Evolutionary conservation across 208 protist species (phyloP).

Genomic region (Trypanosoma theileri): DNA sequence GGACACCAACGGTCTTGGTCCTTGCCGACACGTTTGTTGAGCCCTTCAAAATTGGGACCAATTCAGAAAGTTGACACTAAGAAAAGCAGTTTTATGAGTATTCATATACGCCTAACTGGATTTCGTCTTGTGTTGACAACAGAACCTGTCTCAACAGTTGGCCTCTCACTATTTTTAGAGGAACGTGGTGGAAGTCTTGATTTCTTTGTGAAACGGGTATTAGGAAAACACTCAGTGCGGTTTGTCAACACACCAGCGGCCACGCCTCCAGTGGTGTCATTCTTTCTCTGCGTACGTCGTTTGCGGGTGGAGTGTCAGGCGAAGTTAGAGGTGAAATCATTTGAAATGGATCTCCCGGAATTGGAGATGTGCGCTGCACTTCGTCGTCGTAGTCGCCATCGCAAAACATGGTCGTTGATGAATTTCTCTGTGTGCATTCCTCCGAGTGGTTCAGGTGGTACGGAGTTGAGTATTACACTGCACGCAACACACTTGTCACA

Average conservation of each 20-base stretch:
- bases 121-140: conserved; percentile 68
- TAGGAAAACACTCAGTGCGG: conserved; percentile 3
- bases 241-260: conserved; percentile 11
- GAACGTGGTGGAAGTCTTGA: conserved; percentile 47
- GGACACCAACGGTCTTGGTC: neutral
- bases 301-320: conserved; percentile 81
- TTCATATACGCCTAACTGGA: conserved; percentile 66
- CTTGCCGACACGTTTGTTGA: too few species aligned
- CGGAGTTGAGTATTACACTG: conserved; percentile 60
- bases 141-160: conserved; percentile 63
- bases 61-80: neutral
- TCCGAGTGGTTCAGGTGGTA: conserved; percentile 42
- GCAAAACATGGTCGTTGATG: conserved; percentile 21
- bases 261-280: conserved; percentile 23
- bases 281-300: conserved; percentile 48
- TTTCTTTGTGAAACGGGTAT: conserved; percentile 44
- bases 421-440: conserved; percentile 54
- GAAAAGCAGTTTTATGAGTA: conserved; percentile 23
- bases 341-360: conserved; percentile 74
- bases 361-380: conserved; percentile 44
- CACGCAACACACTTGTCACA: conserved; percentile 72
- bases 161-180: conserved; percentile 68
- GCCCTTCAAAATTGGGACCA: neutral
- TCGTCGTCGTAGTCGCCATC: conserved; percentile 33
- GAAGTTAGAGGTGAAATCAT: conserved; percentile 84